Base-by-base conservation (phyloP, 2,329 filamentous ascomycete genomes). In the Fusarium tuaranense region DNA sequence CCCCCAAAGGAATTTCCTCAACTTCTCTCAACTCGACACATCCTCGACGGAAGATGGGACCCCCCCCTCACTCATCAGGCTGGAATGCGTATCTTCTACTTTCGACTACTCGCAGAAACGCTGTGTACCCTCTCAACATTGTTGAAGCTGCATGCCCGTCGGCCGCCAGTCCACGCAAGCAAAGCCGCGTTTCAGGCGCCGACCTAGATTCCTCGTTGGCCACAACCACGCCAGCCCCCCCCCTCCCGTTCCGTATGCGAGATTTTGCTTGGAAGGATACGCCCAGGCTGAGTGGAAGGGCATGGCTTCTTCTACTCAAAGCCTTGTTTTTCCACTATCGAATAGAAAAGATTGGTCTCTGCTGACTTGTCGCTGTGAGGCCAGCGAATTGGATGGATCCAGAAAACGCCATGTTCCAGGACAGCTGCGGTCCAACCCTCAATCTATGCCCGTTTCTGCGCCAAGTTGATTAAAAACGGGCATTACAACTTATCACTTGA, bases 351-450 rank as follows among this genome's bases (percentile, higher is more conserved):
- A 30, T 30, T 30, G 20, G 16, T 30, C 25, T 51, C 46, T 27
- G 46, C 46, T 51, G 46, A 32, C 18, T 18, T 59, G 51, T 46
- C 41, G 16, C 34, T 36, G 22, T 14, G 34, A 41, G 61, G 38
- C 38, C 6, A 48, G 59, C 58, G 64, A 72, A 72, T 72, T 55
- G 30, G 14, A 18, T 14, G 14, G 4, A 36, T 7, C 7, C 32
- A 38, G 20, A 41, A 39, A 39, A 12, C 62, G 63, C 65, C 72
- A 63, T 72, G 63, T 73, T 70, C 38, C 20, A 44, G 8, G 22
- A 51, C 72, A 73, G 60, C 72, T 63, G 59, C 22, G 18, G 59
- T 64, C 48, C 48, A 41, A 41, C 22, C 51, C 27, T 63, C 51
- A 61, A 34, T 51, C 61, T 36, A 39, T 30, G 36, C 60, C 61